phyloP scores from a whole-genome alignment of 306 rosid genomes.

The Cucurbita ficifolia region DNA sequence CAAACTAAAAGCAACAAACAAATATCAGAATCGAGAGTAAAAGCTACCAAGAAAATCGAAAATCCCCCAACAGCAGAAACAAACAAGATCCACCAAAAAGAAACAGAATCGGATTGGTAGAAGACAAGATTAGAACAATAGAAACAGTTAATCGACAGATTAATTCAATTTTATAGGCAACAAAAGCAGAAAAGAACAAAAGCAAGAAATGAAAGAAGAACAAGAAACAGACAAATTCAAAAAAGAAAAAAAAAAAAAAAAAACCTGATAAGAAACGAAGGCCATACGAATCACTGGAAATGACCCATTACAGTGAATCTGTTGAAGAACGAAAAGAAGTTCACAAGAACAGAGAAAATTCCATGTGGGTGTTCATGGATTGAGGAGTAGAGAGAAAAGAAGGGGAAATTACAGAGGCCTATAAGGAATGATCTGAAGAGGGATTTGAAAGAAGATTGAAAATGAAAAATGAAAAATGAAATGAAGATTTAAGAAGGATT shows the following conservation, averaged over 20 bases:
- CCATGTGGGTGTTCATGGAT: neutral
- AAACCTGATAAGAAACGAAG: slow-evolving; percentile 7
- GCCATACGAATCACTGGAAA: neutral
- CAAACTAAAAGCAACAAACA: neutral
- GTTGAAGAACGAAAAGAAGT: neutral
- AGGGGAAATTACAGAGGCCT: neutral
- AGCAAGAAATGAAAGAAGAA: neutral
- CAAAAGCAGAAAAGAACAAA: neutral
- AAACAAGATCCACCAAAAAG: slow-evolving; percentile 1
- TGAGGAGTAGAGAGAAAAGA: neutral
- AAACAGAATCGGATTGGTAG: neutral
- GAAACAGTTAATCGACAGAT: neutral
- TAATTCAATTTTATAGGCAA: neutral
- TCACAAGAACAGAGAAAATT: neutral
- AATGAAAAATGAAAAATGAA: neutral
- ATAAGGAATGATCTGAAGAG: slow-evolving; percentile 1
- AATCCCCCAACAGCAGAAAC: neutral
- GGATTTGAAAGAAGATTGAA: neutral
- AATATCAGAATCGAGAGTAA: neutral
- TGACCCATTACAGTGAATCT: neutral
- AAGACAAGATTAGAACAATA: neutral
- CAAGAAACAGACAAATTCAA: neutral
- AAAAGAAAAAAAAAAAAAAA: neutral
- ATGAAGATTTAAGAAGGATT: neutral
- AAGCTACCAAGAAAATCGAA: neutral